phyloP scores from a whole-genome alignment of 164 flowering plant species.

The Aristolochia contorta region DNA sequence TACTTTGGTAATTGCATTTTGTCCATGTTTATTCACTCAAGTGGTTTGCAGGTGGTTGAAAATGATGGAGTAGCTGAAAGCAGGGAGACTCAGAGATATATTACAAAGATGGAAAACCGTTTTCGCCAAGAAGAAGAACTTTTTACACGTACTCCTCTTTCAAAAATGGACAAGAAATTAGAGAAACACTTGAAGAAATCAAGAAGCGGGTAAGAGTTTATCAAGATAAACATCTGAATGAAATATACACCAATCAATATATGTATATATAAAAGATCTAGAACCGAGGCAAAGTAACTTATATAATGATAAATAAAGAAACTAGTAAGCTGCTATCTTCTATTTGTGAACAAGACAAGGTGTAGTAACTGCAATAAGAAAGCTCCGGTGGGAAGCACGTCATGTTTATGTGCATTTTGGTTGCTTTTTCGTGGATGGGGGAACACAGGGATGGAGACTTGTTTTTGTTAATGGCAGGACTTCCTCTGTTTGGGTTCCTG shows the following conservation, averaged over 20 bases:
- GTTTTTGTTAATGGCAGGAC: too few relatives aligned
- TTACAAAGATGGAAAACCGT: slow-evolving; percentile 45
- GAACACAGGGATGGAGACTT: too few relatives aligned
- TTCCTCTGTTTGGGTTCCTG: too few relatives aligned
- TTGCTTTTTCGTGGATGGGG: too few relatives aligned
- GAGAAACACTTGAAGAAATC: slow-evolving; percentile 62
- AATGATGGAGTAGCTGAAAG: slow-evolving; percentile 55
- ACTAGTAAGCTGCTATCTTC: too few relatives aligned
- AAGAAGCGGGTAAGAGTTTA: slow-evolving; percentile 55
- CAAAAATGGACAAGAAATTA: slow-evolving; percentile 61
- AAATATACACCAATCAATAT: neutral
- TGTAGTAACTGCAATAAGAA: too few relatives aligned
- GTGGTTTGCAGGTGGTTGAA: slow-evolving; percentile 34
- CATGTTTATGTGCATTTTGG: too few relatives aligned
- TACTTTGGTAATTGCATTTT: too few relatives aligned
- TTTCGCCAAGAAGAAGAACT: slow-evolving; percentile 66
- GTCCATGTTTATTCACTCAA: neutral
- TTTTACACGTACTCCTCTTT: slow-evolving; percentile 68
- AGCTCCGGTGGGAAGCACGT: too few relatives aligned
- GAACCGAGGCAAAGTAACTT: neutral
- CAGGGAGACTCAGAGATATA: slow-evolving; percentile 43
- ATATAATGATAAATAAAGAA: neutral
- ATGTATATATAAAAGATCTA: neutral
- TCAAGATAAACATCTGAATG: neutral
- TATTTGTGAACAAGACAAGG: too few relatives aligned